These are phyloP conservation scores for Ilyonectria sp. DNA, from an alignment of 2,329 filamentous ascomycete genomes.

Conservation along the genomic window DNA sequence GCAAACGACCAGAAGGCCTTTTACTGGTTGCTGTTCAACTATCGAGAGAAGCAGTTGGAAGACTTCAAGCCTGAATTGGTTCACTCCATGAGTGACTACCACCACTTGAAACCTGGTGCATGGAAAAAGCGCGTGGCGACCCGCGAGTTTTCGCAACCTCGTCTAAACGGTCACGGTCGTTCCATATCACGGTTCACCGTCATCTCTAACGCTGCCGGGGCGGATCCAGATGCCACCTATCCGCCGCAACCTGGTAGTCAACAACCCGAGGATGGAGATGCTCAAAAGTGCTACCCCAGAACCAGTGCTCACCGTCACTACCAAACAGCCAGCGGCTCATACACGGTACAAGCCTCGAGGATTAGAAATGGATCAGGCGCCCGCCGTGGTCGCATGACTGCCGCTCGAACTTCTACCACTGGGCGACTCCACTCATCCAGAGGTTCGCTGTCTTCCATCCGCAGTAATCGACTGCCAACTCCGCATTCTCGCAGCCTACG, in stretches of 20 bases:
- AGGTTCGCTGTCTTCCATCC: constrained; percentile 66
- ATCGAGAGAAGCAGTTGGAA: constrained; percentile 87
- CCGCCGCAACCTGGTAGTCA: constrained; percentile 86
- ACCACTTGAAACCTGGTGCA: constrained; percentile 76
- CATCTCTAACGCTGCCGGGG: constrained; percentile 73
- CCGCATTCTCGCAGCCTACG: constrained; percentile 60
- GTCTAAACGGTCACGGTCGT: constrained; percentile 63
- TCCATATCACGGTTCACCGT: constrained; percentile 76
- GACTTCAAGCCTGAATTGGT: constrained; percentile 86
- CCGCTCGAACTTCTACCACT: constrained; percentile 48
- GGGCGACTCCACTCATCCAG: constrained; percentile 53
- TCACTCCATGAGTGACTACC: constrained; percentile 93
- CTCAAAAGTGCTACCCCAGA: constrained; percentile 74
- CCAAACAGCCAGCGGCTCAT: constrained; percentile 47
- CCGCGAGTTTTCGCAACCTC: constrained; percentile 68
- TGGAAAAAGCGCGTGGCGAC: constrained; percentile 75
- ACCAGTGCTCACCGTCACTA: constrained; percentile 76
- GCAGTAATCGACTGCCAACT: constrained; percentile 61
- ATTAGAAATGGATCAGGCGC: constrained; percentile 55
- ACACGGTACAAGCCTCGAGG: constrained; percentile 49
- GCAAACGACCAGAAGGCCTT: constrained; percentile 94
- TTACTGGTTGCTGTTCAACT: constrained; percentile 87
- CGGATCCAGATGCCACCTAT: constrained; percentile 75
- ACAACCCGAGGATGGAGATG: constrained; percentile 56
- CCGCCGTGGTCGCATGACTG: constrained; percentile 50